These are phyloP conservation scores for Dactylella cylindrospora DNA, from an alignment of 2,329 filamentous ascomycete genomes.

Conservation along the genomic window DNA sequence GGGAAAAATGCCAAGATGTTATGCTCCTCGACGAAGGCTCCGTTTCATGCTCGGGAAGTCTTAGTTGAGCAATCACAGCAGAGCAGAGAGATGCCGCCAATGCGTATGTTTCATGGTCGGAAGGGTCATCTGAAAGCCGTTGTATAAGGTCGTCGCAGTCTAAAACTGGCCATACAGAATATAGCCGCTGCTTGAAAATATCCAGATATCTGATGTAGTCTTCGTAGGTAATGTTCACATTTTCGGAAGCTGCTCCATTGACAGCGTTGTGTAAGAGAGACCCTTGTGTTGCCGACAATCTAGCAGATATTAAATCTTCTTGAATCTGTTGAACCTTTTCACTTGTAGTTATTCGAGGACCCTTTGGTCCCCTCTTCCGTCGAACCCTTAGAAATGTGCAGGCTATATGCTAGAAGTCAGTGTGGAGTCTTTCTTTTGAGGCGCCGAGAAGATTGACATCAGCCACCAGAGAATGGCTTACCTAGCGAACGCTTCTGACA, in stretches of 20 bases:
- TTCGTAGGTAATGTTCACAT: background rate
- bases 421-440: too few relatives aligned
- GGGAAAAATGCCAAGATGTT: background rate
- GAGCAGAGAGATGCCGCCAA: constrained; percentile 3
- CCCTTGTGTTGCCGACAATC: background rate
- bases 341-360: background rate
- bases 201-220: constrained; percentile 12
- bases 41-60: background rate
- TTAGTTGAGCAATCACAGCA: constrained; percentile 3
- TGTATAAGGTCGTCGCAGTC: constrained; percentile 7
- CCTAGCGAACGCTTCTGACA: constrained; percentile 1
- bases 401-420: too few relatives aligned
- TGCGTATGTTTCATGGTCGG: constrained; percentile 5
- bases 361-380: constrained; percentile 1
- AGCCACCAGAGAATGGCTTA: background rate
- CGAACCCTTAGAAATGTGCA: too few relatives aligned
- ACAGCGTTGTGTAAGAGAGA: background rate
- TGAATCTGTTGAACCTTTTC: constrained; percentile 3
- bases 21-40: background rate
- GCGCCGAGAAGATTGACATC: too few relatives aligned
- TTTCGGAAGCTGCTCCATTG: background rate
- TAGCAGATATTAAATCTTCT: constrained; percentile 1
- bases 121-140: background rate
- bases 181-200: constrained; percentile 4
- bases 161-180: constrained; percentile 5